Conservation (phyloP, 1,284 basidiomycete genomes). For the Limonomyces culmigenus region DNA sequence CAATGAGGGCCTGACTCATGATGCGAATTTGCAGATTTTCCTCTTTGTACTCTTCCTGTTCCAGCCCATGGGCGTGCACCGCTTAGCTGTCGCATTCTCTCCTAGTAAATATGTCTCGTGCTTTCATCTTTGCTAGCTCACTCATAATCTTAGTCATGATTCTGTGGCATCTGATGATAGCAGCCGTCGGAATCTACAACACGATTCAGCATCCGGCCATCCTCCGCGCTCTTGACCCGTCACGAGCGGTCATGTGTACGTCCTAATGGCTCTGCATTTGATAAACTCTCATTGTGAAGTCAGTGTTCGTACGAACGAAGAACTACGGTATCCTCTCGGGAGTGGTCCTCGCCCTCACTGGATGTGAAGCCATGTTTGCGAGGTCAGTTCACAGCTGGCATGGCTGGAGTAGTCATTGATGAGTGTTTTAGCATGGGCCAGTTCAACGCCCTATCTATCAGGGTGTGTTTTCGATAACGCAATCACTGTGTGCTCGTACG, state of each 20-base stretch:
- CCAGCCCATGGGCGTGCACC: conserved; percentile 40
- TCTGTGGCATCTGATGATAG: conserved; percentile 20
- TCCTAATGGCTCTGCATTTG: conserved; percentile 1
- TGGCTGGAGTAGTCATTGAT: background rate
- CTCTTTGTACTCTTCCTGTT: conserved; percentile 38
- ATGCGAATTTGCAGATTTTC: conserved; percentile 36
- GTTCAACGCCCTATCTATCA: conserved; percentile 40
- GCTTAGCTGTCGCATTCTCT: conserved; percentile 33
- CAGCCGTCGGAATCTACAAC: conserved; percentile 38
- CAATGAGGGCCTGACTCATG: too few species aligned
- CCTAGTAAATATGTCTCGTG: conserved; percentile 31
- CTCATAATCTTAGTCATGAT: background rate
- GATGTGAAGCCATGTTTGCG: conserved; percentile 53
- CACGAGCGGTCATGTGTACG: conserved; percentile 41
- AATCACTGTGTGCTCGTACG: background rate
- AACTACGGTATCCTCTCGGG: conserved; percentile 47
- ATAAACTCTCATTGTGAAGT: too few species aligned
- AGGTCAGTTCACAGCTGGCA: conserved; percentile 22
- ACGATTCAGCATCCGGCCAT: conserved; percentile 36
- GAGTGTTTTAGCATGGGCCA: conserved; percentile 33
- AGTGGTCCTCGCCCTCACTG: conserved; percentile 45
- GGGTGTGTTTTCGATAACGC: conserved; percentile 17
- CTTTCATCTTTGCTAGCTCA: too few species aligned
- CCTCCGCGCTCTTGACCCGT: conserved; percentile 51
- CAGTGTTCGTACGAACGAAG: conserved; percentile 46